phyloP scores from a whole-genome alignment of 2,329 filamentous ascomycete species.

The Elsinoe australis region DNA sequence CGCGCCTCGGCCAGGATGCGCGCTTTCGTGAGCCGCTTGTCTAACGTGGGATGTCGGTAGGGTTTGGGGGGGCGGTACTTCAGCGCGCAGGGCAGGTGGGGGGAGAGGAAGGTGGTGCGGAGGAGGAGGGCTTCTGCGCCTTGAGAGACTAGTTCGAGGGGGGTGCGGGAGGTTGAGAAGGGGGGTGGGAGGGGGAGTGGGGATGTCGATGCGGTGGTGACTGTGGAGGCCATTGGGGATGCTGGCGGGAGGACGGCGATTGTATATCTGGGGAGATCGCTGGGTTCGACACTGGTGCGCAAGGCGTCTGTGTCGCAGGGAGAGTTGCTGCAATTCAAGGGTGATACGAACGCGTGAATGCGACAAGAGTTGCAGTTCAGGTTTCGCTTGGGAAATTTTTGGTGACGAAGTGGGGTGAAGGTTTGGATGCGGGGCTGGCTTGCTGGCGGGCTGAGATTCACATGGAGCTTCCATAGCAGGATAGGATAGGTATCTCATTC shows the following conservation, averaged over 20 bases:
- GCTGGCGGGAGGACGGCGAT: too few species aligned
- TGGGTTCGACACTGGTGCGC: too few species aligned
- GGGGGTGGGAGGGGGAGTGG: constrained; percentile 52
- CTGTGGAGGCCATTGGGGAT: too few species aligned
- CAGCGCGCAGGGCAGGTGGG: constrained; percentile 63
- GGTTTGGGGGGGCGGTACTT: constrained; percentile 88
- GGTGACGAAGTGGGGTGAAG: constrained; percentile 3
- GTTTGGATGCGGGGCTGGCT: neutral
- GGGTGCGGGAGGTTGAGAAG: constrained; percentile 54
- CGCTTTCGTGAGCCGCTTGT: constrained; percentile 76
- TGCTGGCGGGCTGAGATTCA: too few species aligned
- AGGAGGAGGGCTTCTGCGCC: constrained; percentile 95
- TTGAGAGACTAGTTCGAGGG: constrained; percentile 71
- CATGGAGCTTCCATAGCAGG: neutral
- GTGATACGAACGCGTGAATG: too few species aligned
- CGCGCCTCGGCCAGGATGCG: constrained; percentile 84
- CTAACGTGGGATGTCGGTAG: constrained; percentile 84
- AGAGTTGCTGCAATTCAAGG: too few species aligned
- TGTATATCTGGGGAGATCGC: too few species aligned
- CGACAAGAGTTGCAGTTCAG: too few species aligned
- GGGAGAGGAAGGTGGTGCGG: constrained; percentile 69
- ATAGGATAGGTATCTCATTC: neutral
- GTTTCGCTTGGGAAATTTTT: constrained; percentile 3
- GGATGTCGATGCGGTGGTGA: neutral
- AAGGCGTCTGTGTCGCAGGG: too few species aligned